Evolutionary conservation across 2,329 filamentous ascomycete species (phyloP), one percentile per base, ranked within the genome.

Genomic region (Aspergillus ochraceus): DNA sequence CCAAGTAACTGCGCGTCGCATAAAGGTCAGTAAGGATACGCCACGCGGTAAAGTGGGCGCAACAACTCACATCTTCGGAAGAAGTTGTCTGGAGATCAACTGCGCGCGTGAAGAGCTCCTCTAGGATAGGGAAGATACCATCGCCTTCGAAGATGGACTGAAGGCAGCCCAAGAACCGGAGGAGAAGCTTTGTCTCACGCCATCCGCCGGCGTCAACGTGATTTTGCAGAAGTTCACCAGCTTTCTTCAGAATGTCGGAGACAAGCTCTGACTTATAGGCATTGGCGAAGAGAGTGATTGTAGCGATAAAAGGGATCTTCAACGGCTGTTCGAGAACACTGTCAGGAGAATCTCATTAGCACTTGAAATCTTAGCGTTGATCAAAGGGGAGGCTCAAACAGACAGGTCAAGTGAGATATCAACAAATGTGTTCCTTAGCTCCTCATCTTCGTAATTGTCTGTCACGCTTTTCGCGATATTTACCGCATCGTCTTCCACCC

Each of bases 291-390:
- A 97, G 83, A 49, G 96, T 84, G 14, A 94, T 88, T 20, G 90
- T 91, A 10, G 93, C 92, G 42, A 96, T 84, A 73, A 97, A 98
- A 0, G 95, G 94, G n/a, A 92, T 96, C 82, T 98, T 98, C 76
- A 99, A 89, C 1, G 95, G 95, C 78, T 99, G 95, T 79, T 99
- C 95, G 39, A 91, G 75, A 49, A 90, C 84, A 65, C 84, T 87
- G 60, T 26, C 51, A 32, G 5, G 22, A 24, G 60, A 6, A 11
- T 46, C 69, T 22, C 71, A 68, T 70, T 46, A 65, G 55, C 50
- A 17, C 60, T 47, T 30, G 14, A 32, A 36, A 17, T 54, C 49
- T 59, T 56, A 39, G n/a, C 52, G 49, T 50, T 47, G 22, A 52
- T 30, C 17, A 10, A 46, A 29, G 20, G 46, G 17, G 24, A 22